Evolutionary conservation across 495 filamentous ascomycete species (phyloP).

Genomic region (Daldinia loculata): DNA sequence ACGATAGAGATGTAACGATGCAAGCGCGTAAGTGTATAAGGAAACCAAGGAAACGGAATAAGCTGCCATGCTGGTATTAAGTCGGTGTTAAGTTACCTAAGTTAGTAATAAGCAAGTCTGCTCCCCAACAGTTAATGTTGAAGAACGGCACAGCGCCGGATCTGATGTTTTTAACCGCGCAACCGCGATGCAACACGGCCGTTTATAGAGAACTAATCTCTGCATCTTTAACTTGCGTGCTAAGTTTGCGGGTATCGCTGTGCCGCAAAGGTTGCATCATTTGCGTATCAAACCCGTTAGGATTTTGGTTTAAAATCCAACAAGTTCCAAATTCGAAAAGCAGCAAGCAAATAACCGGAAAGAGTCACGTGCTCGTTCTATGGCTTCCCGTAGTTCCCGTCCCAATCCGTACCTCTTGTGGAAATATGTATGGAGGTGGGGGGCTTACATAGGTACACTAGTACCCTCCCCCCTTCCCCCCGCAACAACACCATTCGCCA

Average conservation of each 20-base stretch:
- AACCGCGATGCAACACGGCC: conserved; percentile 28
- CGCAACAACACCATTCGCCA: not conserved
- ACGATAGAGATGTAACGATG: conserved; percentile 9
- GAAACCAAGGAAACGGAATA: not conserved
- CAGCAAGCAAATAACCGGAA: not conserved
- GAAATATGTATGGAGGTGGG: not conserved
- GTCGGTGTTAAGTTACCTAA: too few species aligned
- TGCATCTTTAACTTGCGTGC: conserved; percentile 1
- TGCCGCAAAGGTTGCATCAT: conserved; percentile 40
- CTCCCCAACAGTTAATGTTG: conserved; percentile 1
- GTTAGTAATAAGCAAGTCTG: too few species aligned
- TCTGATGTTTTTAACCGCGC: conserved; percentile 27
- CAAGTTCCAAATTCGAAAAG: conserved; percentile 14
- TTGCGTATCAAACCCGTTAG: conserved; percentile 28
- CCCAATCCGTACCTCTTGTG: not conserved
- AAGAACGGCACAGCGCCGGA: conserved; percentile 29
- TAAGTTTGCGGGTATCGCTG: conserved; percentile 15
- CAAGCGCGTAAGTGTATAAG: too few species aligned
- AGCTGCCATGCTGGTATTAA: not conserved
- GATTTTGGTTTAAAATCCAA: conserved; percentile 31
- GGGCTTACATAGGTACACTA: not conserved
- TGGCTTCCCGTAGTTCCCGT: not conserved
- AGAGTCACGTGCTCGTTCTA: not conserved
- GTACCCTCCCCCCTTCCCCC: not conserved
- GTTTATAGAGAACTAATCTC: not conserved